Base-by-base conservation (phyloP, 83 land plant genomes). In the Isoetes engelmannii region DNA sequence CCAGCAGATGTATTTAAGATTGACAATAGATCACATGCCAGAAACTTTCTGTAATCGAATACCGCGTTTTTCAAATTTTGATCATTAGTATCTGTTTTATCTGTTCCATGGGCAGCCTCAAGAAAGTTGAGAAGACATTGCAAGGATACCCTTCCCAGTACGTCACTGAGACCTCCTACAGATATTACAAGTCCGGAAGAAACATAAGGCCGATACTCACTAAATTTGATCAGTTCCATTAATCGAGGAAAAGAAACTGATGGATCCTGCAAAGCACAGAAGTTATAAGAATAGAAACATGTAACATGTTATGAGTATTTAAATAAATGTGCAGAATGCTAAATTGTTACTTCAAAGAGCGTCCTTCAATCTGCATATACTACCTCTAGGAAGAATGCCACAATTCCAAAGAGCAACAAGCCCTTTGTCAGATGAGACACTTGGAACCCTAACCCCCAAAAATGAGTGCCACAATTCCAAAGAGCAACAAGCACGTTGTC, bases 101-200 rank as follows among this genome's bases (percentile, higher is more conserved):
- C 66, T 46, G 21, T 74, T 59, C 12, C 64, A 46, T 37, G 44
- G n/a, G 64, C 68, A 50, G 65, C 77, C 15, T 61, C 64, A 75
- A 94, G 81, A 80, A 77, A 88, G 4, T 95, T 86, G 45, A 90
- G 61, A 66, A 95, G 79, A 67, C 94, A 88, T 43, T 71, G 68
- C 8, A 87, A 47, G 47, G 99, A 83, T 45, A 84, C 82, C 70
- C 88, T 95, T 45, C 84, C 81, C 60, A 95, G 74, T 13, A 90
- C 86, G 69, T 90, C 92, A 70, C 88, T 84, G 60, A 95, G 77
- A 5, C 99, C 99, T 68, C 99, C 99, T 72, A 82, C 69, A 65
- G 97, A 83, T 48, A 86, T 75, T 51, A 95, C 93, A 6, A 88
- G 65, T 6, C 99, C 99, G 65, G 99, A 88, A 5, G 90, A 63